Evolutionary conservation across 2,329 filamentous ascomycete species (phyloP).

Genomic region (Paraphoma sp.): DNA sequence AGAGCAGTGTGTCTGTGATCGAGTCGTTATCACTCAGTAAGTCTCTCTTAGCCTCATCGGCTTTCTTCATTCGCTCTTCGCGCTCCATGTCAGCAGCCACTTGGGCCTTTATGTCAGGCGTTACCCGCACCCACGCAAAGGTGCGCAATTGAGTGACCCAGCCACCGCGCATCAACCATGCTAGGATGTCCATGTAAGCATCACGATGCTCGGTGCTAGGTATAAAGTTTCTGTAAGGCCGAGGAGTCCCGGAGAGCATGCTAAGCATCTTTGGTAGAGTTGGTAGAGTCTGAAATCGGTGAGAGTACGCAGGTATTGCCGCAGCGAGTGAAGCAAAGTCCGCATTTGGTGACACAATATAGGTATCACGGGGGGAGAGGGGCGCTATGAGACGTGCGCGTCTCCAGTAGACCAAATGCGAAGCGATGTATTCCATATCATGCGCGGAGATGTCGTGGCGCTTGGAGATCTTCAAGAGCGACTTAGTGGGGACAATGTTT

Average conservation of each 20-base stretch:
- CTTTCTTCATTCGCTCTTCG: constrained; percentile 40
- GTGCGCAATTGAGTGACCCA: constrained; percentile 95
- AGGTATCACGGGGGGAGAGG: constrained; percentile 86
- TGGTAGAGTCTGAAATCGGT: constrained; percentile 82
- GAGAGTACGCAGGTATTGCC: constrained; percentile 75
- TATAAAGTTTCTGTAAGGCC: constrained; percentile 82
- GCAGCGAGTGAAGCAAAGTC: constrained; percentile 74
- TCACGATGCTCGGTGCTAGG: constrained; percentile 87
- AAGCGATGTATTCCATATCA: constrained; percentile 85
- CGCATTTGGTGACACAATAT: constrained; percentile 90
- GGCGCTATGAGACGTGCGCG: constrained; percentile 90
- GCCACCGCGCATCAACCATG: constrained; percentile 89
- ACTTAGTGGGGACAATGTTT: constrained; percentile 66
- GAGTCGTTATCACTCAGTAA: constrained; percentile 40
- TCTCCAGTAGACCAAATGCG: constrained; percentile 95
- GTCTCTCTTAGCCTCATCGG: constrained; percentile 36
- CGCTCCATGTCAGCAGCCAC: constrained; percentile 74
- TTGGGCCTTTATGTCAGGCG: constrained; percentile 80
- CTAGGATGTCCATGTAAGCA: constrained; percentile 87
- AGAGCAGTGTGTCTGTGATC: constrained; percentile 32
- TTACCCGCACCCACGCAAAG: constrained; percentile 87
- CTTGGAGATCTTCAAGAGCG: constrained; percentile 74
- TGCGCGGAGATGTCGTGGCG: constrained; percentile 75
- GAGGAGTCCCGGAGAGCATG: constrained; percentile 78
- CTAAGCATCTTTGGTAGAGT: constrained; percentile 87